Evolutionary conservation across 208 protist species (phyloP), one percentile per base, ranked within the genome.

Genomic region (Wallacemonas sp.): DNA sequence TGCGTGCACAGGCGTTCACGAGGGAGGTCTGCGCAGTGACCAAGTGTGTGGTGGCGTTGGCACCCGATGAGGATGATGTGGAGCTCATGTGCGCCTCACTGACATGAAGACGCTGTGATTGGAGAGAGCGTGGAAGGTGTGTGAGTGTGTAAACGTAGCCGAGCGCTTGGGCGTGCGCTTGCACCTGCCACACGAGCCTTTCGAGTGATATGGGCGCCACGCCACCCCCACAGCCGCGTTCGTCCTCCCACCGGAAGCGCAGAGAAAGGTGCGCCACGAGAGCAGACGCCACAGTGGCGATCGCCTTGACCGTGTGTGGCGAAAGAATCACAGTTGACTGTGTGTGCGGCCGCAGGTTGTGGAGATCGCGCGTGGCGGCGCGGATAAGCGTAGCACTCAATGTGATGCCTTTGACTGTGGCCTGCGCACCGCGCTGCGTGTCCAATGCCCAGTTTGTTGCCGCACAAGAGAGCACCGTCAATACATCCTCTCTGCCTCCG

Each of bases 381-480:
- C 33, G 11, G n/a, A 55, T 33, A 6, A 55, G 19, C 5, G 47
- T 27, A 19, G 26, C 21, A 27, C 24, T 33, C 8, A 58, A 17
- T 11, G 51, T 38, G 28, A 58, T 58, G 31, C 51, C 51, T 6
- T n/a, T 27, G 11, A 31, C 4, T 6, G 14, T 39, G 0, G 51
- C 51, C 5, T 22, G 28, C 26, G n/a, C 30, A 38, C 51, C 51
- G 8, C 51, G 51, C 17, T 39, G 26, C 14, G 51, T 58, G 51
- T 58, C 51, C 51, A 58, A 22, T 12, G 31, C 51, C 51, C 51
- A 58, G 51, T 58, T 58, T 9, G 28, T 38, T n/a, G 51, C 14
- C 12, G 5, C 28, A 21, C 51, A 58, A 6, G 41, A 9, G 14
- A 17, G 30, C 24, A 58, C 31, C n/a, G n/a, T n/a, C n/a, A n/a